Percentiles rank a stretch among this genome's conserved stretches.
phyloP scores from a whole-genome alignment of 345 rosid genomes.

The Carallia brachiata region DNA sequence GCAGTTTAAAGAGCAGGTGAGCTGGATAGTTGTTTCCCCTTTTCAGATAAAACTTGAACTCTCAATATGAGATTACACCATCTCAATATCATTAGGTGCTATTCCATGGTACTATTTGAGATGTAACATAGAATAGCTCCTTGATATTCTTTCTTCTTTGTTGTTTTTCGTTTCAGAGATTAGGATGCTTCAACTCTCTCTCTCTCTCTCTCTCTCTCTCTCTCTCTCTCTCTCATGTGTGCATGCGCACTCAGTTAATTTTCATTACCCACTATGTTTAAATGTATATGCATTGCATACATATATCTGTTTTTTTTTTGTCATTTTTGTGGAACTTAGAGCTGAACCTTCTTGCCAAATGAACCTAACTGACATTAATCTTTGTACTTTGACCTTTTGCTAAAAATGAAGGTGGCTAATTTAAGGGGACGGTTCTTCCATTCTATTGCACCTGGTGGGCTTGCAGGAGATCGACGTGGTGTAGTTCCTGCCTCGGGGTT shows the following conservation, averaged over 20 bases:
- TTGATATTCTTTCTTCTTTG: no score
- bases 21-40: neutral
- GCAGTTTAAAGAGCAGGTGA: constrained; percentile 94
- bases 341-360: neutral
- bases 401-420: constrained; percentile 61
- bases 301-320: neutral
- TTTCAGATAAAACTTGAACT: neutral
- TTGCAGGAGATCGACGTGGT: constrained; percentile 97
- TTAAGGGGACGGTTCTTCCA: constrained; percentile 85
- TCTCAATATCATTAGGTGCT: no score
- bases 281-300: neutral
- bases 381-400: constrained; percentile 10
- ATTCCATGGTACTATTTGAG: no score
- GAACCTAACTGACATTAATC: neutral
- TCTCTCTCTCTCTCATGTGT: no score
- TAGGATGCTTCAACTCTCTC: no score
- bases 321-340: constrained; percentile 1
- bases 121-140: no score
- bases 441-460: constrained; percentile 97
- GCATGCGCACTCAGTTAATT: no score
- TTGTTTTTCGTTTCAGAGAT: no score
- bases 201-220: no score
- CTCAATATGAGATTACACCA: no score
- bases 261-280: neutral
- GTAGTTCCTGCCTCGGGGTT: constrained; percentile 99